Percentiles rank a stretch among this genome's conserved stretches.
These are phyloP conservation scores for Solanum okadae DNA, from an alignment of 257 asterid genomes.

Conservation along the genomic window DNA sequence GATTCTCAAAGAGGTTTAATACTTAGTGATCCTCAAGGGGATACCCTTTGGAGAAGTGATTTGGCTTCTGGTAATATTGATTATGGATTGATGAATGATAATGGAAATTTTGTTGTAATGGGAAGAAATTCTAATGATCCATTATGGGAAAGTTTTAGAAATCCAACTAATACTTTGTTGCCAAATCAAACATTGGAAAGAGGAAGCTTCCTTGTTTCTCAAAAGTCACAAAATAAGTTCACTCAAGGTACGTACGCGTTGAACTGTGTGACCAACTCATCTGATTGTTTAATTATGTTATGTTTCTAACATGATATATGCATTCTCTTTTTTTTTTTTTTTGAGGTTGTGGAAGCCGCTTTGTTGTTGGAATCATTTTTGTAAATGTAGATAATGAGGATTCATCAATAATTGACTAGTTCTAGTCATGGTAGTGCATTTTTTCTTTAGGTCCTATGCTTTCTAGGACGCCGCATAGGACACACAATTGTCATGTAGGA, in stretches of 20 bases:
- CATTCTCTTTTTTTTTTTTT: too few relatives aligned
- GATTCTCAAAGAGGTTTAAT: constrained; percentile 21
- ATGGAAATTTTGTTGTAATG: constrained; percentile 42
- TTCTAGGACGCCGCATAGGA: too few relatives aligned
- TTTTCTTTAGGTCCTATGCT: too few relatives aligned
- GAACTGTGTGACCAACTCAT: too few relatives aligned
- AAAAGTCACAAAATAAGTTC: constrained; percentile 13
- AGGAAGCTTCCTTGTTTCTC: constrained; percentile 6
- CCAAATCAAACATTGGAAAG: constrained; percentile 12
- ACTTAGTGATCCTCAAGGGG: constrained; percentile 29
- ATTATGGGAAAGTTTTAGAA: constrained; percentile 42
- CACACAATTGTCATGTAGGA: too few relatives aligned
- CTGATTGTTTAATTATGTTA: neutral
- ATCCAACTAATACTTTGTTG: constrained; percentile 25
- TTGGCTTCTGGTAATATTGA: neutral
- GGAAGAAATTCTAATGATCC: neutral
- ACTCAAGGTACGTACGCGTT: neutral
- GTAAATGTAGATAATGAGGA: too few relatives aligned
- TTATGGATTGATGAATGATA: constrained; percentile 34
- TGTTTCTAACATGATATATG: neutral
- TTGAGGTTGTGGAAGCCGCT: too few relatives aligned
- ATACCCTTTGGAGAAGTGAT: constrained; percentile 8
- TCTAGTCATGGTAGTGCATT: too few relatives aligned
- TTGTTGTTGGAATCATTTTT: too few relatives aligned
- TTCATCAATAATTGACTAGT: too few relatives aligned